Base-by-base conservation (phyloP, 2,329 filamentous ascomycete genomes). In the Curvularia sp. region DNA sequence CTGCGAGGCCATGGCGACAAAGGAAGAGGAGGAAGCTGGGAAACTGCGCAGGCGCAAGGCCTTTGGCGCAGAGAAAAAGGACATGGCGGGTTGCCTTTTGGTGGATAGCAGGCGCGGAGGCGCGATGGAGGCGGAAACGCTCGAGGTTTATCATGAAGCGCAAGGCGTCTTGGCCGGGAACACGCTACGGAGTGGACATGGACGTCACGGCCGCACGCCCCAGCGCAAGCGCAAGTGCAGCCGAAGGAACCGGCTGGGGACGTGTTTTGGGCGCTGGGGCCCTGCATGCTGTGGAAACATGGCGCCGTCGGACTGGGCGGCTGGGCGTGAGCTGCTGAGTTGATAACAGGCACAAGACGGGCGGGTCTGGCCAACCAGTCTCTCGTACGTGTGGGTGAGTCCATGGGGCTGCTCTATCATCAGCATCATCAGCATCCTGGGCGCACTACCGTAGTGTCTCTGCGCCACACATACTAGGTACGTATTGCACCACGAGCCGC, bases 1-100 rank as follows among this genome's bases (percentile, higher is more conserved):
- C 57, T 71, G 73, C 45, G 67, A 65, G 65, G 67, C 71, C 74
- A 75, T 77, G 65, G 72, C 64, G 45, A 71, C 61, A 52, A 77
- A 74, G 36, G 68, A 45, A 49, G 70, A 45, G 25, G 72, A 59
- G 23, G 36, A 49, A 34, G 63, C 15, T 18, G 59, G 55, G 45
- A 72, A 63, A 53, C 59, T 64, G 59, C 74, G 74, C 68, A 76
- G 69, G 60, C 80, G 78, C 60, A 76, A 59, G 34, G 74, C 74
- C 68, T 72, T 70, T 19, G 72, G 63, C 56, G 65, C 63, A 18
- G 63, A 53, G 62, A 75, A 75, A 59, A 74, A 70, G 41, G 72
- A 50, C 74, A 76, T 76, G 5, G 57, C 62, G 58, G 55, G 38
- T n/a, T 13, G 18, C 55, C 39, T 41, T 46, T 42, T 38, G 47